phyloP scores from a whole-genome alignment of 805 yeast species.

The Millerago galiae region DNA sequence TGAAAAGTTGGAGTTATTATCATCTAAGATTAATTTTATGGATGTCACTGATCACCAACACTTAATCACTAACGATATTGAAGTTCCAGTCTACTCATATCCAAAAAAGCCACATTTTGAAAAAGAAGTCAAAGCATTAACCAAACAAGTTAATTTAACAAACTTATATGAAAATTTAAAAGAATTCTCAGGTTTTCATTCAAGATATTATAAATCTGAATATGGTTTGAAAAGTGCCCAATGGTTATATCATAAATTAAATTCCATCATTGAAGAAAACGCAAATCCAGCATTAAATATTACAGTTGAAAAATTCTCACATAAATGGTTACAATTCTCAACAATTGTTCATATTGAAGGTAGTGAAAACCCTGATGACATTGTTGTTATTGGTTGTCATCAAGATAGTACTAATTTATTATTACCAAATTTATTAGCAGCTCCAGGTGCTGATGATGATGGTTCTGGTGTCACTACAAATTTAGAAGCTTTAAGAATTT shows the following conservation, averaged over 20 bases:
- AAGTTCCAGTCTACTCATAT: slow-evolving; percentile 34
- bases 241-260: slow-evolving; percentile 55
- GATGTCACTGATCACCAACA: slow-evolving; percentile 48
- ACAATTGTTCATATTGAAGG: slow-evolving; percentile 63
- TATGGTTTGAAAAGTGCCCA: slow-evolving; percentile 64
- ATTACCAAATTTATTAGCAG: slow-evolving; percentile 58
- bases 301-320: slow-evolving; percentile 46
- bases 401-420: slow-evolving; percentile 76
- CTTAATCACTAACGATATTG: slow-evolving; percentile 15
- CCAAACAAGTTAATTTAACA: slow-evolving; percentile 38
- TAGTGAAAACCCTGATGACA: slow-evolving; percentile 28
- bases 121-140: slow-evolving; percentile 35
- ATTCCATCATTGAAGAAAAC: slow-evolving; percentile 18
- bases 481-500: slow-evolving; percentile 65
- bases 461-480: slow-evolving; percentile 82
- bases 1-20: slow-evolving; percentile 37
- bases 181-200: slow-evolving; percentile 60
- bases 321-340: slow-evolving; percentile 77
- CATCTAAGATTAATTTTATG: slow-evolving; percentile 49
- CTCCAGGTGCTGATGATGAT: slow-evolving; percentile 96
- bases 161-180: slow-evolving; percentile 49
- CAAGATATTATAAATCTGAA: slow-evolving; percentile 70
- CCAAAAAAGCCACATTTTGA: slow-evolving; percentile 40
- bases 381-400: slow-evolving; percentile 82
- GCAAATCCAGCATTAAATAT: slow-evolving; percentile 29